Base-by-base conservation (phyloP, 768 basidiomycete genomes). In the Termitomyces sp. region DNA sequence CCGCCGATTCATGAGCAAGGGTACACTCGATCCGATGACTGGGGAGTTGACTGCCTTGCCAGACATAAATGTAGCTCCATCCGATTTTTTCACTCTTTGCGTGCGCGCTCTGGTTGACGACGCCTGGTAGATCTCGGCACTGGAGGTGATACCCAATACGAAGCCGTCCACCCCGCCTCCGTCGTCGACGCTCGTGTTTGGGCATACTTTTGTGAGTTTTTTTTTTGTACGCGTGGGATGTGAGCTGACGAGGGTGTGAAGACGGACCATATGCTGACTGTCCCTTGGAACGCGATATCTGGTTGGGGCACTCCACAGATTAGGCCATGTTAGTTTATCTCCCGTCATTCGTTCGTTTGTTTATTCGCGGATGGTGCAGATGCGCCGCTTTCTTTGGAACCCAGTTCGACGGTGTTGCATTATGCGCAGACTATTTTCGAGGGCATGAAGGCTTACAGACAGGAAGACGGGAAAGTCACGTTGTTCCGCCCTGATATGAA, bases 401-500 rank as follows among this genome's bases (percentile, higher is more conserved):
- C 92, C 6, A 90, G 88, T 60, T 65, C 80, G 76, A 69, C 90
- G 58, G 94, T 94, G 20, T 77, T 98, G 58, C 95, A 98, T 70
- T 98, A 98, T 73, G 94, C 94, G 0, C 92, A 94, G 64, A 83
- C 88, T 47, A 77, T 88, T 47, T 96, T 98, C 67, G 95, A 98
- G 70, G 92, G 95, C 18, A 84, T 97, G 83, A 98, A 98, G 70
- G 95, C 95, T 1, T 98, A 96, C 74, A 79, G 86, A 49, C 84
- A 87, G 62, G 71, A 81, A 38, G 73, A 81, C 49, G 94, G 88
- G 36, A 84, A 80, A 28, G 83, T 94, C 22, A 83, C 88, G 18
- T 73, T 98, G 62, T 98, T 98, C 80, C 79, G 95, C 46, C 96
- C 95, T 3, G 92, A 97, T 72, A 92, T 92, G 91, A 97, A 98